A percentile compares a stretch with the other conserved stretches of the same genome.
phyloP scores from a whole-genome alignment of 441 rosid genomes.

The Aquilaria agallochum region DNA sequence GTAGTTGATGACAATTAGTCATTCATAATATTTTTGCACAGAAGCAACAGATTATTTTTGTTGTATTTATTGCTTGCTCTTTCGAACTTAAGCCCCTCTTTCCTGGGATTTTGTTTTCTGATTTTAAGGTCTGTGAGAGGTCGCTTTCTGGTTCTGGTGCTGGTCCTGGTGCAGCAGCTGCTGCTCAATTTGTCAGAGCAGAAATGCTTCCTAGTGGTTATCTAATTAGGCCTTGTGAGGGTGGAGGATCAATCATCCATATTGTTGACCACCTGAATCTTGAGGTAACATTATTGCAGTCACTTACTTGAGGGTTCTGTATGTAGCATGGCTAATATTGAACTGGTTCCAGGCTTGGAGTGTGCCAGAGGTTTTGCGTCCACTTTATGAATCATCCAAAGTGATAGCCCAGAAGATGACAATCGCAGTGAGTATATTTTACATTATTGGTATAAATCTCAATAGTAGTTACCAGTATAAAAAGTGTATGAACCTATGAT shows the following conservation, averaged over 20 bases:
- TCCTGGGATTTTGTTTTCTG: neutral
- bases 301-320: neutral
- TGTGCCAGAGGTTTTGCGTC: conserved; percentile 97
- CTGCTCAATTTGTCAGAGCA: conserved; percentile 91
- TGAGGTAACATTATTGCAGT: conserved; percentile 44
- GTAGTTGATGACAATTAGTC: too few species aligned
- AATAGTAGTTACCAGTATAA: too few species aligned
- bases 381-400: conserved; percentile 92
- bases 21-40: too few species aligned
- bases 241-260: conserved; percentile 98
- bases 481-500: too few species aligned
- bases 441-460: too few species aligned
- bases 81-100: too few species aligned
- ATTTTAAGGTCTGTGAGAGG: conserved; percentile 82
- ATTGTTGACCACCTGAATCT: conserved; percentile 95
- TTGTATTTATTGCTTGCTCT: too few species aligned
- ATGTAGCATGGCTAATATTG: too few species aligned
- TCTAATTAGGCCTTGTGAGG: conserved; percentile 94
- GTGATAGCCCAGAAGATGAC: conserved; percentile 93
- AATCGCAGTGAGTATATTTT: conserved; percentile 59
- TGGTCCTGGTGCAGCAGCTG: conserved; percentile 73
- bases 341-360: conserved; percentile 72
- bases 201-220: conserved; percentile 98
- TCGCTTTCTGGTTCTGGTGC: conserved; percentile 96
- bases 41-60: too few species aligned